Conservation (phyloP, 2,329 filamentous ascomycete genomes). For the Fusarium falciforme region DNA sequence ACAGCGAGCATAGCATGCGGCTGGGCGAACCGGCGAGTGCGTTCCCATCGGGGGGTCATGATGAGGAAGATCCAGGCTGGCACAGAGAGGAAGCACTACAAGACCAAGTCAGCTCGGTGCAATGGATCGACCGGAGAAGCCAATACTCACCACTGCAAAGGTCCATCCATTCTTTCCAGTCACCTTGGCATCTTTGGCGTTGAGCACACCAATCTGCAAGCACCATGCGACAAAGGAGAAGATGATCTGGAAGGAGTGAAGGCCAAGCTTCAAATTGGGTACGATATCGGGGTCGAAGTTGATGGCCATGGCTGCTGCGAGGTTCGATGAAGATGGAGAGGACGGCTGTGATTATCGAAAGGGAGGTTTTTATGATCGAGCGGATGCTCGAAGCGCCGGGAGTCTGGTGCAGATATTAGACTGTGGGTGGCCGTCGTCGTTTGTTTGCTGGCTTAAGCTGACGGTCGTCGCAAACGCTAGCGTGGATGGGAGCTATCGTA, state of each 20-base stretch:
- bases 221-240: conserved; percentile 67
- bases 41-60: conserved; percentile 72
- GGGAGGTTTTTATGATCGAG: neutral
- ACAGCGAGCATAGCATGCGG: conserved; percentile 70
- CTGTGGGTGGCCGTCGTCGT: conserved; percentile 1
- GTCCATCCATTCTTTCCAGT: conserved; percentile 72
- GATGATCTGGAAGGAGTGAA: conserved; percentile 67
- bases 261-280: conserved; percentile 66
- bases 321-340: neutral
- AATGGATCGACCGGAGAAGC: neutral
- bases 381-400: neutral
- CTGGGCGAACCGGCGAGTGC: conserved; percentile 70
- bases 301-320: conserved; percentile 54
- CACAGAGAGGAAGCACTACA: conserved; percentile 72
- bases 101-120: conserved; percentile 10
- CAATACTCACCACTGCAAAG: conserved; percentile 68
- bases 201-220: conserved; percentile 70
- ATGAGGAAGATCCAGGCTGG: conserved; percentile 74
- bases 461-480: conserved; percentile 29
- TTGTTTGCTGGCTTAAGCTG: conserved; percentile 32
- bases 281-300: conserved; percentile 66
- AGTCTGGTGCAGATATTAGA: conserved; percentile 1
- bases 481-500: conserved; percentile 6
- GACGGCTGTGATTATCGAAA: neutral
- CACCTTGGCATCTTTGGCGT: conserved; percentile 59